Conservation (phyloP, 2,329 filamentous ascomycete species). For the Nemania abortiva region DNA sequence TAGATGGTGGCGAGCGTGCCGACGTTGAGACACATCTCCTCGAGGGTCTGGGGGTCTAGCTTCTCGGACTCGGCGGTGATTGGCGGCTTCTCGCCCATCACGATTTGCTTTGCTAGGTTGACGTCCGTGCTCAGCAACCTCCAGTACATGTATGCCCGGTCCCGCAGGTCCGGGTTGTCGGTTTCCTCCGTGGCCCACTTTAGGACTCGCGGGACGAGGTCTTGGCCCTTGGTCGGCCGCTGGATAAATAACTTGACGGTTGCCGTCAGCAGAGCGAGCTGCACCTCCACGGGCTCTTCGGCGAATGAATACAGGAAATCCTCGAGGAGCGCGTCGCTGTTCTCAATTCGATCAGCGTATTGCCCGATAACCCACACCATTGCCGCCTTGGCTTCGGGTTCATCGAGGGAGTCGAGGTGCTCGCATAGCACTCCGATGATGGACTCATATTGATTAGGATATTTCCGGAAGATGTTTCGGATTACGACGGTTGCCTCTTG, state of each 20-base stretch:
- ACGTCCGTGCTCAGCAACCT: conserved; percentile 93
- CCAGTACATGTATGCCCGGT: conserved; percentile 99
- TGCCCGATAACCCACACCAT: conserved; percentile 99
- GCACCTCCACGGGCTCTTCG: conserved; percentile 95
- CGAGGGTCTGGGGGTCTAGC: conserved; percentile 87
- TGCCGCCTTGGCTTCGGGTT: conserved; percentile 96
- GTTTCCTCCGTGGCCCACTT: conserved; percentile 99
- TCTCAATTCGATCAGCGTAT: conserved; percentile 97
- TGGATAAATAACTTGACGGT: conserved; percentile 99
- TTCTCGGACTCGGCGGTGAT: conserved; percentile 98
- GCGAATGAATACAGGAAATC: conserved; percentile 95
- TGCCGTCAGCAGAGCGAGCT: conserved; percentile 91
- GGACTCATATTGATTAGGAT: conserved; percentile 97
- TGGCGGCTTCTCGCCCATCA: conserved; percentile 97
- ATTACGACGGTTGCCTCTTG: conserved; percentile 99
- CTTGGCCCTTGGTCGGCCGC: conserved; percentile 91
- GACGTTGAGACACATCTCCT: conserved; percentile 97
- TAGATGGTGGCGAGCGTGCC: conserved; percentile 97
- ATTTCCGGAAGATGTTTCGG: conserved; percentile 98
- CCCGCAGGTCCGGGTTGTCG: conserved; percentile 96
- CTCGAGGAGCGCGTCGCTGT: conserved; percentile 91
- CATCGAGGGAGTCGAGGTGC: conserved; percentile 94
- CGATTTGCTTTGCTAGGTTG: conserved; percentile 83
- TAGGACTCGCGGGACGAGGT: conserved; percentile 91
- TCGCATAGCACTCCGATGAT: conserved; percentile 97